Conservation (phyloP, 257 asterid species). For the Lavandula angustifolia region DNA sequence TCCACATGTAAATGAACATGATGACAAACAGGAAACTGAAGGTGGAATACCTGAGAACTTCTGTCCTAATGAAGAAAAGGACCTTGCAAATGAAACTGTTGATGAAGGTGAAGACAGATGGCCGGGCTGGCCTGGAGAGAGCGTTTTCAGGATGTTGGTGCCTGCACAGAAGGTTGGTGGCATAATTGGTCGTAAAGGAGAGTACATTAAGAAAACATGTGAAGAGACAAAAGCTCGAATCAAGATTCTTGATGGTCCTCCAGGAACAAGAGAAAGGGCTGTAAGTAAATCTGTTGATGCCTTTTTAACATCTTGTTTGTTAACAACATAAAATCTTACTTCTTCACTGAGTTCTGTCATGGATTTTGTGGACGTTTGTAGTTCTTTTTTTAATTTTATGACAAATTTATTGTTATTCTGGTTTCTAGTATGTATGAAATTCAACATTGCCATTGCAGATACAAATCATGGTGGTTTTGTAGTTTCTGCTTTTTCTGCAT, state of each 20-base stretch:
- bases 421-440: neutral
- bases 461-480: neutral
- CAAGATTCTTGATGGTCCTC: conserved; percentile 97
- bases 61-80: conserved; percentile 52
- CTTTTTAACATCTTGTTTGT: conserved; percentile 21
- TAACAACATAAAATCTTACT: neutral
- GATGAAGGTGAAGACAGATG: conserved; percentile 68
- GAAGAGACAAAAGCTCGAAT: conserved; percentile 97
- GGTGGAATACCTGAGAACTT: conserved; percentile 38
- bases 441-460: conserved; percentile 4
- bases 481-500: neutral
- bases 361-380: neutral
- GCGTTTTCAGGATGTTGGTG: conserved; percentile 83
- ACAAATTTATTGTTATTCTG: neutral
- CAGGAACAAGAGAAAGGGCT: conserved; percentile 91
- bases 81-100: conserved; percentile 45
- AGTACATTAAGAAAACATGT: conserved; percentile 84
- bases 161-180: conserved; percentile 98
- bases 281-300: conserved; percentile 53
- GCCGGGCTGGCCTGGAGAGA: conserved; percentile 99
- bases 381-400: conserved; percentile 1
- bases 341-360: conserved; percentile 5
- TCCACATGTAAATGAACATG: conserved; percentile 13
- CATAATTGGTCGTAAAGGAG: conserved; percentile 98
- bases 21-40: conserved; percentile 31